These are phyloP conservation scores for Pythium monospermum DNA, from an alignment of 352 stramenopile species.

Conservation along the genomic window DNA sequence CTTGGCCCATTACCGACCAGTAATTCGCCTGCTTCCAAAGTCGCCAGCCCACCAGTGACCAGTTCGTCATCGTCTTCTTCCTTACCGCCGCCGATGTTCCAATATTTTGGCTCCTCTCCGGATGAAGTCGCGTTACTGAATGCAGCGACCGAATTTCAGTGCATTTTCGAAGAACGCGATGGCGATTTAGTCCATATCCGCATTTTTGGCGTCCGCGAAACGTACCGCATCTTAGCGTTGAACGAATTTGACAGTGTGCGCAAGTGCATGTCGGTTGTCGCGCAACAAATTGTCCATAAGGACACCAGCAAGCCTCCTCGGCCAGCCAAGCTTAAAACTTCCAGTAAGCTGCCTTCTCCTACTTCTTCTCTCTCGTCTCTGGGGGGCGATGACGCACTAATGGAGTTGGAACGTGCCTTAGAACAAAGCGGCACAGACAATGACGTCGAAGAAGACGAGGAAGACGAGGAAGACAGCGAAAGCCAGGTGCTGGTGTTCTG, in stretches of 20 bases:
- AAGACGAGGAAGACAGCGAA: conserved; percentile 43
- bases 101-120: conserved; percentile 75
- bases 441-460: conserved; percentile 15
- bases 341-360: conserved; percentile 17
- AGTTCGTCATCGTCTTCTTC: too few relatives aligned
- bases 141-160: conserved; percentile 76
- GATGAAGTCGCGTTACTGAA: conserved; percentile 81
- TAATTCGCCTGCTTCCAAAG: conserved; percentile 10
- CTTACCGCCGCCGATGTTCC: conserved; percentile 12
- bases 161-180: conserved; percentile 69
- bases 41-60: not conserved
- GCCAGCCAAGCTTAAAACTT: not conserved
- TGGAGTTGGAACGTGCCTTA: conserved; percentile 28
- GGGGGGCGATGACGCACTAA: conserved; percentile 17
- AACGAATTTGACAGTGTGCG: conserved; percentile 87
- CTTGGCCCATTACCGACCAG: conserved; percentile 18
- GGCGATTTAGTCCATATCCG: conserved; percentile 72
- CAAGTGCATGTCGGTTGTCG: conserved; percentile 84
- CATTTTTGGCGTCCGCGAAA: conserved; percentile 70
- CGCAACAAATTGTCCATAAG: conserved; percentile 39
- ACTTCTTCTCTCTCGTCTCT: conserved; percentile 7
- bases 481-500: conserved; percentile 81
- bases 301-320: not conserved
- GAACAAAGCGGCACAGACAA: conserved; percentile 20
- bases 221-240: conserved; percentile 68